A percentile compares a stretch with the other conserved stretches of the same genome.
Evolutionary conservation across 2,329 filamentous ascomycete genomes (phyloP).

Genomic region (Pezicula neosporulosa): DNA sequence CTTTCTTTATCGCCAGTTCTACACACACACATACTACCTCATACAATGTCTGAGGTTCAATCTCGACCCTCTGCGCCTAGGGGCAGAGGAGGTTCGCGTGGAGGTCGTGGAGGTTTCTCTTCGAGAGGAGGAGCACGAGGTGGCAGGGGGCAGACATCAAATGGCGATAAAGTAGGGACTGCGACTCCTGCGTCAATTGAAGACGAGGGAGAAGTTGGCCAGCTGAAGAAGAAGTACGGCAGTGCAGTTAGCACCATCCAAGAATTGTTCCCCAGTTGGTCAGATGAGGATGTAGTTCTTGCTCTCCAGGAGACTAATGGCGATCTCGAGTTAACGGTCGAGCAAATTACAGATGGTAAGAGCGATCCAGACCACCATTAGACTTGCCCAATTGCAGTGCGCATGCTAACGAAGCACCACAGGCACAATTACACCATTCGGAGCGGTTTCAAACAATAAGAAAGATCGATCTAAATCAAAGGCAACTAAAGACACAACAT

Average conservation of each 20-base stretch:
- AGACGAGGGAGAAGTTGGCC: slow-evolving; percentile 86
- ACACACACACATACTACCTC: slow-evolving; percentile 25
- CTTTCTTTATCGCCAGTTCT: slow-evolving; percentile 14
- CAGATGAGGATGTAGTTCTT: slow-evolving; percentile 89
- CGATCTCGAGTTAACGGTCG: slow-evolving; percentile 70
- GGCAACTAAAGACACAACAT: slow-evolving; percentile 56
- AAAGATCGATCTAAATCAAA: slow-evolving; percentile 73
- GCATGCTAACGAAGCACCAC: slow-evolving; percentile 4
- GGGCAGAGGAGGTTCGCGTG: slow-evolving; percentile 86
- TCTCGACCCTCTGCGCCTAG: slow-evolving; percentile 78
- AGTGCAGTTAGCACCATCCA: slow-evolving; percentile 76
- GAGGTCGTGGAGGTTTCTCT: slow-evolving; percentile 74
- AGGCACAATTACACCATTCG: slow-evolving; percentile 82
- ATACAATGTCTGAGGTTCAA: slow-evolving; percentile 90
- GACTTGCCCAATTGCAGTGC: not conserved
- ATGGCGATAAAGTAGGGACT: slow-evolving; percentile 65
- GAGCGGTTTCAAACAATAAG: slow-evolving; percentile 77
- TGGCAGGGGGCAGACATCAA: slow-evolving; percentile 61
- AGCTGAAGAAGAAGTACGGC: slow-evolving; percentile 88
- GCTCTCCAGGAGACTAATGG: slow-evolving; percentile 86
- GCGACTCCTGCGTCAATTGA: slow-evolving; percentile 59
- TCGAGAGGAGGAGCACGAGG: slow-evolving; percentile 70
- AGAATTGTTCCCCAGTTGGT: slow-evolving; percentile 95
- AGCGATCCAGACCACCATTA: slow-evolving; percentile 2
- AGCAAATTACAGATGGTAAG: slow-evolving; percentile 76